Evolutionary conservation across 202 grass and related monocot genomes (phyloP).

Genomic region (Zizania palustris): DNA sequence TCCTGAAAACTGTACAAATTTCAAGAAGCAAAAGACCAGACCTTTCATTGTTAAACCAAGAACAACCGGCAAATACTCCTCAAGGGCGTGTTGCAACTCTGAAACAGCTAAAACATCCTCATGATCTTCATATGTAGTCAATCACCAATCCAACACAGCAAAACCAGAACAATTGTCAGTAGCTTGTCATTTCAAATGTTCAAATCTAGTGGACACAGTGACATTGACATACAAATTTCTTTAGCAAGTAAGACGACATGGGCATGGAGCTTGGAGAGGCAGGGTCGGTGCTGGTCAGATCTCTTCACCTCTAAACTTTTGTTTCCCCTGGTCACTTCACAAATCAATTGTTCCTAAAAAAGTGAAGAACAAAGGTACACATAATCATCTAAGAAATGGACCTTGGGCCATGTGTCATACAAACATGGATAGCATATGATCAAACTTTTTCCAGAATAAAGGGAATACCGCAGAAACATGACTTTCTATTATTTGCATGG

Average conservation of each 20-base stretch:
- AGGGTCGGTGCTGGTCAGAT: too few species aligned
- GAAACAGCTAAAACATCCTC: constrained; percentile 55
- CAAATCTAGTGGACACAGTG: constrained; percentile 2
- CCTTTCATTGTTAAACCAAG: constrained; percentile 79
- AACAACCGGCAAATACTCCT: constrained; percentile 79
- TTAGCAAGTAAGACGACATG: constrained; percentile 54
- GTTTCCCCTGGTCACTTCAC: too few species aligned
- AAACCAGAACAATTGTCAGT: neutral
- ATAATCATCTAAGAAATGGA: too few species aligned
- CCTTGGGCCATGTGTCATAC: too few species aligned
- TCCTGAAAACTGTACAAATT: neutral
- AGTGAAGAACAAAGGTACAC: too few species aligned
- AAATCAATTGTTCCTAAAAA: too few species aligned
- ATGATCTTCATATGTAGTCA: constrained; percentile 42
- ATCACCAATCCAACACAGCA: neutral
- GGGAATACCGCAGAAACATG: too few species aligned
- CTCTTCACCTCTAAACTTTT: too few species aligned
- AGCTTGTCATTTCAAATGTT: neutral
- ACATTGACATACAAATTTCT: constrained; percentile 56
- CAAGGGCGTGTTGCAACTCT: constrained; percentile 58
- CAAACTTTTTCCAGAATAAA: too few species aligned
- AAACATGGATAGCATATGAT: too few species aligned
- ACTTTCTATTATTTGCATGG: too few species aligned
- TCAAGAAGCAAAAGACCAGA: constrained; percentile 10
- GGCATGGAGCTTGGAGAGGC: constrained; percentile 48